These are phyloP conservation scores for Penicillium subrubescens DNA, from an alignment of 495 filamentous ascomycete genomes.

Conservation along the genomic window DNA sequence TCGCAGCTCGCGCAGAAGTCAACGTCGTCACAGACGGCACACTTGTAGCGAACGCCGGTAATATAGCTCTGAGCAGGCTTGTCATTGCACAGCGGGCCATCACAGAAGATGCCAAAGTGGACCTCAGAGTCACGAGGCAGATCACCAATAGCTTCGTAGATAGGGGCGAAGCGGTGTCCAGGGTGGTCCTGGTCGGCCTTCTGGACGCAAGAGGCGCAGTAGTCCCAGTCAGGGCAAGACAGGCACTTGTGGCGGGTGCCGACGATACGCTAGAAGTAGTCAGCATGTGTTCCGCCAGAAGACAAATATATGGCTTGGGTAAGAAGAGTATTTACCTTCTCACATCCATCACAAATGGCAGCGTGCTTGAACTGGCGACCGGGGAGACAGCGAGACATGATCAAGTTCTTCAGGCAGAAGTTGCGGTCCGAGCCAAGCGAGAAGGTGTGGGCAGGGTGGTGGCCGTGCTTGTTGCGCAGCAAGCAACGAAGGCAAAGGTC, in stretches of 20 bases:
- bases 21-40: slow-evolving; percentile 92
- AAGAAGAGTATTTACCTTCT: slow-evolving; percentile 58
- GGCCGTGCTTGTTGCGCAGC: slow-evolving; percentile 75
- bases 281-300: background rate
- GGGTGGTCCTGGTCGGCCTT: slow-evolving; percentile 70
- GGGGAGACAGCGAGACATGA: slow-evolving; percentile 66
- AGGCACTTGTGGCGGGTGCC: slow-evolving; percentile 97
- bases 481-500: slow-evolving; percentile 89
- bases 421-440: slow-evolving; percentile 39
- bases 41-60: slow-evolving; percentile 89
- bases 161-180: slow-evolving; percentile 84
- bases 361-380: slow-evolving; percentile 81
- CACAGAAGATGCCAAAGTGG: slow-evolving; percentile 90
- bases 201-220: slow-evolving; percentile 76
- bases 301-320: background rate
- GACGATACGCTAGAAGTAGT: slow-evolving; percentile 60
- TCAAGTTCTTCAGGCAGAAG: slow-evolving; percentile 43
- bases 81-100: slow-evolving; percentile 83
- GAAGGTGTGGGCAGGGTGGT: slow-evolving; percentile 89
- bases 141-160: slow-evolving; percentile 77
- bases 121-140: slow-evolving; percentile 49
- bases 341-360: slow-evolving; percentile 93
- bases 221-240: slow-evolving; percentile 97
- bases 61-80: slow-evolving; percentile 67
- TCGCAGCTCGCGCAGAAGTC: slow-evolving; percentile 97